phyloP scores from a whole-genome alignment of 805 yeast genomes.

The Saccharomycopsis capsularis region DNA sequence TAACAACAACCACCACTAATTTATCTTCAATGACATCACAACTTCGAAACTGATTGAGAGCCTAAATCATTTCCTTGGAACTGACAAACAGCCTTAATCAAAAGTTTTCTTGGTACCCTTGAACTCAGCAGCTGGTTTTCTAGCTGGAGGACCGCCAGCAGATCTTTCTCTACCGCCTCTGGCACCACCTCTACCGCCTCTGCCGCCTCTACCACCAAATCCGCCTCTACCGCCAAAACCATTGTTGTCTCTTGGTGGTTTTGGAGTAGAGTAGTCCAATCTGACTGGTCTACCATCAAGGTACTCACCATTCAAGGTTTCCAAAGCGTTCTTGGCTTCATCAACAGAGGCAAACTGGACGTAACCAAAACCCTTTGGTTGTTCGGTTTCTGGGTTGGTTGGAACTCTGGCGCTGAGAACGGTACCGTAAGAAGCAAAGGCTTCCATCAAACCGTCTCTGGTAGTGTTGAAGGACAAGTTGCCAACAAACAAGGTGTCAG shows the following conservation, averaged over 20 bases:
- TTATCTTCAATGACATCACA: no score
- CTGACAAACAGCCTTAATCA: constrained; percentile 47
- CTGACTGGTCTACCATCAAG: constrained; percentile 91
- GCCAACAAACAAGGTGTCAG: constrained; percentile 94
- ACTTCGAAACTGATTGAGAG: no score
- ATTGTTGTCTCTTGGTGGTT: constrained; percentile 37
- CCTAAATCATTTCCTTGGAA: not conserved
- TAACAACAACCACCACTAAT: not conserved
- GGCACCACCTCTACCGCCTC: constrained; percentile 28
- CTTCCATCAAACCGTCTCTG: constrained; percentile 67
- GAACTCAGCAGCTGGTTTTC: constrained; percentile 49
- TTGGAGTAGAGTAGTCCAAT: constrained; percentile 91
- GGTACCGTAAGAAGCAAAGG: constrained; percentile 72
- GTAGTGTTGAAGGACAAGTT: constrained; percentile 87
- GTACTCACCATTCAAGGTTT: constrained; percentile 81
- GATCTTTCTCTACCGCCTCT: constrained; percentile 33
- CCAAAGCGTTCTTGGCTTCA: constrained; percentile 84
- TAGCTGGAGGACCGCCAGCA: constrained; percentile 47
- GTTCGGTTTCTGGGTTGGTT: constrained; percentile 97
- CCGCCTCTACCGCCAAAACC: constrained; percentile 41
- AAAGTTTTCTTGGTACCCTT: constrained; percentile 80
- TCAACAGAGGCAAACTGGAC: constrained; percentile 84
- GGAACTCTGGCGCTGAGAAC: constrained; percentile 91
- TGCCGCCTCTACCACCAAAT: constrained; percentile 28
- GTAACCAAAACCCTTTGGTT: constrained; percentile 98